Percentiles rank a stretch among this genome's conserved stretches.
phyloP scores from a whole-genome alignment of 768 basidiomycete genomes.

The Paxillus rubicundulus region DNA sequence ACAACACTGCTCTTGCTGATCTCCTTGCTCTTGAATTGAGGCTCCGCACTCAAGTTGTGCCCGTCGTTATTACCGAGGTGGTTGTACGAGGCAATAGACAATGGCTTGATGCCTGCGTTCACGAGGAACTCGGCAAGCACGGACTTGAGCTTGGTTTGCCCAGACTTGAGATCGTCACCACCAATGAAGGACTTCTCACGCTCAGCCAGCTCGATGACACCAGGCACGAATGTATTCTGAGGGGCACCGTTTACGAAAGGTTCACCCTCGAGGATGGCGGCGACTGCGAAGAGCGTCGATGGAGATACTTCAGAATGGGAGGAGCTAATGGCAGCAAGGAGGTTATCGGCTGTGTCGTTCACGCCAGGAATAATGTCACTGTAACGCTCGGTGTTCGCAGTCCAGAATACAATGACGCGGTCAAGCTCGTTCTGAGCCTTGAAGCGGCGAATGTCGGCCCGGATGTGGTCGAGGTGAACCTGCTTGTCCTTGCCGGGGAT shows the following conservation, averaged over 20 bases:
- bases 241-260: constrained; percentile 98
- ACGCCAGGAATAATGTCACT: constrained; percentile 91
- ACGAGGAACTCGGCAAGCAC: constrained; percentile 98
- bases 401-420: constrained; percentile 95
- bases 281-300: constrained; percentile 93
- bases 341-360: constrained; percentile 89
- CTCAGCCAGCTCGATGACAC: constrained; percentile 91
- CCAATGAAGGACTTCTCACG: constrained; percentile 88
- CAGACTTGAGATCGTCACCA: constrained; percentile 96
- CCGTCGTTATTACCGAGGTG: constrained; percentile 99
- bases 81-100: constrained; percentile 97
- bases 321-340: constrained; percentile 75
- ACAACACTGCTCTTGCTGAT: constrained; percentile 97
- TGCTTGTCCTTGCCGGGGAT: constrained; percentile 85
- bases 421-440: constrained; percentile 81
- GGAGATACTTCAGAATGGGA: constrained; percentile 96
- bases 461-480: constrained; percentile 86
- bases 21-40: constrained; percentile 98
- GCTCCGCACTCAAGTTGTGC: constrained; percentile 83
- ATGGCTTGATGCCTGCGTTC: constrained; percentile 96
- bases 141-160: constrained; percentile 96
- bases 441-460: constrained; percentile 92
- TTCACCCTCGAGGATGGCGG: constrained; percentile 90
- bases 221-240: constrained; percentile 98
- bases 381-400: constrained; percentile 98